Conservation (phyloP, 2,329 filamentous ascomycete species). For the Sarocladiaceae sp. region DNA sequence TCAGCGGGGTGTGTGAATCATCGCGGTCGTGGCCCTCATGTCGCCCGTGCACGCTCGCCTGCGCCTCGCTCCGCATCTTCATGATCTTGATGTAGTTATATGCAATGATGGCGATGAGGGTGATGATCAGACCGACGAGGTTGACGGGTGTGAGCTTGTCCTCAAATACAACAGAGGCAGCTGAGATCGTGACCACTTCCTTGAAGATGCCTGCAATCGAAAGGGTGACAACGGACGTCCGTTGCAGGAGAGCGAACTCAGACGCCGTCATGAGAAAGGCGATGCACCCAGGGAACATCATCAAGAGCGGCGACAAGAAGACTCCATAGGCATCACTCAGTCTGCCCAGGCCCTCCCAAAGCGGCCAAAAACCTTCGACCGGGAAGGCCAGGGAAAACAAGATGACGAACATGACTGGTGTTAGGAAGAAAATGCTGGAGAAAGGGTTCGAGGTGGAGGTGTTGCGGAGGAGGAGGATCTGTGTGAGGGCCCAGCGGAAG, state of each 20-base stretch:
- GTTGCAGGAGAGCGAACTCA: conserved; percentile 90
- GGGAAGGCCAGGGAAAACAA: conserved; percentile 76
- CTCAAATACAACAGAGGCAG: conserved; percentile 80
- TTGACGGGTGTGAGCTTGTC: conserved; percentile 86
- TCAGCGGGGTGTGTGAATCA: conserved; percentile 24
- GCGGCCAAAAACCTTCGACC: conserved; percentile 69
- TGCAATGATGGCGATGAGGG: conserved; percentile 74
- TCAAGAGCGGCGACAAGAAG: conserved; percentile 59
- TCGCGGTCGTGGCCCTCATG: conserved; percentile 21
- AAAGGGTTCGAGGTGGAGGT: conserved; percentile 95
- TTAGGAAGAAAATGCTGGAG: conserved; percentile 95
- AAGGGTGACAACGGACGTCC: conserved; percentile 90
- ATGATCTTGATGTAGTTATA: conserved; percentile 95
- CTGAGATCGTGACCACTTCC: conserved; percentile 91
- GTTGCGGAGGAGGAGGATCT: conserved; percentile 89
- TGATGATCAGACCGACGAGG: conserved; percentile 78
- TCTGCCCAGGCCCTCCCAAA: conserved; percentile 57
- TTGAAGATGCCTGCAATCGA: conserved; percentile 99
- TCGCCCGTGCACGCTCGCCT: conserved; percentile 36
- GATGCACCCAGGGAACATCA: conserved; percentile 84
- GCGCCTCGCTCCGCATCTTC: conserved; percentile 78
- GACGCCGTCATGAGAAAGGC: conserved; percentile 96
- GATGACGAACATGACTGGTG: conserved; percentile 88
- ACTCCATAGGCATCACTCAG: conserved; percentile 64
- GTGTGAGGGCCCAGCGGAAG: conserved; percentile 97